Percentiles rank a stretch among this genome's conserved stretches.
Conservation (phyloP, 2,329 filamentous ascomycete genomes). For the Aspergillus versicolor region DNA sequence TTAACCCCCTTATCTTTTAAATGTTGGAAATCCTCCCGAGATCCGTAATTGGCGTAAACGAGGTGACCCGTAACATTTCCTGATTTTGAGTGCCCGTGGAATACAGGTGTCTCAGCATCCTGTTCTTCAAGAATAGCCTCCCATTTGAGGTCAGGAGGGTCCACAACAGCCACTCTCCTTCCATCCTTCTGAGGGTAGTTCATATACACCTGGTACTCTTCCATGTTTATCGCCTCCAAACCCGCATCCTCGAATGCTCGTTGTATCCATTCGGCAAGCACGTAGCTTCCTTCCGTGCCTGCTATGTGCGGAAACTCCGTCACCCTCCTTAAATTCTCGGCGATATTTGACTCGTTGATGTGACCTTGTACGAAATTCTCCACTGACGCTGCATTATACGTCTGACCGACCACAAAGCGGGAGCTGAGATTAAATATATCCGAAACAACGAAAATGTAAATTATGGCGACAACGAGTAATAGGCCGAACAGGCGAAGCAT, state of each 20-base stretch:
- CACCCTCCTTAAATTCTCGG: slow-evolving; percentile 72
- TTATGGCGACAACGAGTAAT: slow-evolving; percentile 69
- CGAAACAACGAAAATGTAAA: slow-evolving; percentile 84
- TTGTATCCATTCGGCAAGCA: slow-evolving; percentile 79
- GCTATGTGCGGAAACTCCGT: slow-evolving; percentile 86
- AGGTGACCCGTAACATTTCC: slow-evolving; percentile 84
- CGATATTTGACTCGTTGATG: slow-evolving; percentile 68
- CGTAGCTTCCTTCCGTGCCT: slow-evolving; percentile 90
- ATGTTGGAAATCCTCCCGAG: slow-evolving; percentile 74
- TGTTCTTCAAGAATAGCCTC: slow-evolving; percentile 81
- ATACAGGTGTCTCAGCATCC: slow-evolving; percentile 71
- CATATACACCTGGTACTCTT: slow-evolving; percentile 84
- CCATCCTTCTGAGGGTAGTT: slow-evolving; percentile 83
- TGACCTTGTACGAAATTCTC: slow-evolving; percentile 71
- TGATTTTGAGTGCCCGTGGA: slow-evolving; percentile 84
- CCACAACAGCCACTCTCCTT: slow-evolving; percentile 76
- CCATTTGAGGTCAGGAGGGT: slow-evolving; percentile 69
- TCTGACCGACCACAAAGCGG: slow-evolving; percentile 63
- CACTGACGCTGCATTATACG: slow-evolving; percentile 82
- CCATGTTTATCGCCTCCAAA: slow-evolving; percentile 72
- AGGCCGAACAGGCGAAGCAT: slow-evolving; percentile 73
- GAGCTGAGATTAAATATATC: slow-evolving; percentile 73
- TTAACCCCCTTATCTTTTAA: slow-evolving; percentile 71
- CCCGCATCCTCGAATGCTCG: slow-evolving; percentile 69
- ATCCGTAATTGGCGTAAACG: slow-evolving; percentile 91